A percentile compares a stretch with the other conserved stretches of the same genome.
These are phyloP conservation scores for Ceratocystis alfenasii DNA, from an alignment of 2,329 filamentous ascomycete genomes.

Conservation along the genomic window DNA sequence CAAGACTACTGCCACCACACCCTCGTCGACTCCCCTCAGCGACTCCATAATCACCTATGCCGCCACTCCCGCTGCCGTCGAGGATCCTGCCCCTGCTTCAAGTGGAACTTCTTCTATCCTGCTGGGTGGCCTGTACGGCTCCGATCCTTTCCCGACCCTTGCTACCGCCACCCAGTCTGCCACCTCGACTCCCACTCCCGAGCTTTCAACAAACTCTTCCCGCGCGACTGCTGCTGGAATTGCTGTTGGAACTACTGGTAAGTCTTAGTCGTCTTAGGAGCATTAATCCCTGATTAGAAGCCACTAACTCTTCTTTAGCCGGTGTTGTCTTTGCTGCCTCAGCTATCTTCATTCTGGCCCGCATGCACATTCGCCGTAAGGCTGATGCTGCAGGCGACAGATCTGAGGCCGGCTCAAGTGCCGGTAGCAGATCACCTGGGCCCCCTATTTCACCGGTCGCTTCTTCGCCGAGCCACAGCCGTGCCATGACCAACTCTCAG, in stretches of 20 bases:
- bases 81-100: background rate
- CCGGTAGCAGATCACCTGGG: background rate
- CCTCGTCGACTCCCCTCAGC: conserved; percentile 12
- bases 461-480: conserved; percentile 5
- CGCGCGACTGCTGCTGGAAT: conserved; percentile 17
- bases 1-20: background rate
- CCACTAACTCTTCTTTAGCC: conserved; percentile 8
- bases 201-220: conserved; percentile 8
- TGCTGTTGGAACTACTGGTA: conserved; percentile 21
- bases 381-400: background rate
- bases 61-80: background rate
- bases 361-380: conserved; percentile 18
- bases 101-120: background rate
- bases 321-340: conserved; percentile 21
- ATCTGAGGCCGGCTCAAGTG: background rate
- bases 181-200: background rate
- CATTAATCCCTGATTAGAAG: background rate
- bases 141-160: background rate
- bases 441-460: conserved; percentile 11
- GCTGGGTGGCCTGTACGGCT: background rate
- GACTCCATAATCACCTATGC: conserved; percentile 16
- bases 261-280: background rate
- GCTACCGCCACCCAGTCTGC: background rate
- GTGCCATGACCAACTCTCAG: conserved; percentile 20
- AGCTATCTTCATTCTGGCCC: conserved; percentile 16